Evolutionary conservation across 108 stramenopile genomes (phyloP).

Genomic region (Stephanodiscus triporus): DNA sequence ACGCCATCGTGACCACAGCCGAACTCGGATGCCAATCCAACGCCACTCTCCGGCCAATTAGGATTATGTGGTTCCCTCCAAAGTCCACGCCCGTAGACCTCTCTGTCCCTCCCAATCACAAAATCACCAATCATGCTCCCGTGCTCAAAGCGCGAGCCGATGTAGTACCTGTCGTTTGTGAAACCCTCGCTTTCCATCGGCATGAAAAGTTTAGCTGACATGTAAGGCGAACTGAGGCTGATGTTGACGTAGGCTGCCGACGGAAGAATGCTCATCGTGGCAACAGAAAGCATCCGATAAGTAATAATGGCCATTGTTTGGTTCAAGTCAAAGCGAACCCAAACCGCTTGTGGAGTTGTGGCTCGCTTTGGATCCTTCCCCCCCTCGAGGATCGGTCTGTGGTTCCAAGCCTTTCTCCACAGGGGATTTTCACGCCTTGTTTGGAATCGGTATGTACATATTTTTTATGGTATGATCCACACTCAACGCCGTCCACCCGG

Average conservation of each 20-base stretch:
- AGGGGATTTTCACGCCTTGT: too few species aligned
- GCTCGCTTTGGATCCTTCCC: neutral
- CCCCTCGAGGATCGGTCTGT: too few species aligned
- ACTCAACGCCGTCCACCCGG: too few species aligned
- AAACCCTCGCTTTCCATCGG: constrained; percentile 38
- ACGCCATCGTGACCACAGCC: constrained; percentile 83
- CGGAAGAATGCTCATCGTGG: constrained; percentile 9
- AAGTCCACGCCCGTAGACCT: constrained; percentile 62
- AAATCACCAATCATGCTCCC: constrained; percentile 81
- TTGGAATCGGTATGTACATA: too few species aligned
- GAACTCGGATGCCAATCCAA: constrained; percentile 83
- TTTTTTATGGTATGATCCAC: too few species aligned
- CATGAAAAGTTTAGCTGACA: constrained; percentile 55
- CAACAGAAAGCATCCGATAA: neutral
- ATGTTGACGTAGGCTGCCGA: constrained; percentile 49
- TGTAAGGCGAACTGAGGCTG: constrained; percentile 55
- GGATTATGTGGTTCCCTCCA: constrained; percentile 80
- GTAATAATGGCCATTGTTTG: neutral
- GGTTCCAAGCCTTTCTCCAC: too few species aligned
- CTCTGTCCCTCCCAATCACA: constrained; percentile 24
- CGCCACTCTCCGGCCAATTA: constrained; percentile 79
- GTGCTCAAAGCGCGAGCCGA: constrained; percentile 76
- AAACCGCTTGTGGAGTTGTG: neutral
- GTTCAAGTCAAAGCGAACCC: neutral
- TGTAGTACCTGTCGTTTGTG: constrained; percentile 51